Percentiles rank a stretch among this genome's conserved stretches.
Conservation (phyloP, 1,284 basidiomycete genomes). For the Serendipita sp. region DNA sequence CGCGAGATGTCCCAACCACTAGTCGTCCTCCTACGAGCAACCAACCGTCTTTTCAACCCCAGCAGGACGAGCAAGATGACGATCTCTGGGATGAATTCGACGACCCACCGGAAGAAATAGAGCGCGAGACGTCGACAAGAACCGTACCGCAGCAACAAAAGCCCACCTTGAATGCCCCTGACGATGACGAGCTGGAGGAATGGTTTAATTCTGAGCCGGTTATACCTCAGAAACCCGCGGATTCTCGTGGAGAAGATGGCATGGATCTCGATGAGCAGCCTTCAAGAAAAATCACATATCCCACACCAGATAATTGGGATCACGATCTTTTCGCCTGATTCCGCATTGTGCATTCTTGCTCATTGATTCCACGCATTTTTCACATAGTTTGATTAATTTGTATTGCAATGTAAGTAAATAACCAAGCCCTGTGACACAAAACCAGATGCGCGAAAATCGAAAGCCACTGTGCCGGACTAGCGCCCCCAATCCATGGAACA, state of each 20-base stretch:
- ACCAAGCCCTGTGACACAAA: background rate
- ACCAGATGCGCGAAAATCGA: background rate
- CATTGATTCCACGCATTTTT: background rate
- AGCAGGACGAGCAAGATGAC: background rate
- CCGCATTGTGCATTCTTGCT: background rate
- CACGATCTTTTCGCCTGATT: background rate
- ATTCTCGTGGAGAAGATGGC: background rate
- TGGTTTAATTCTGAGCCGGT: background rate
- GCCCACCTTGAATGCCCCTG: background rate
- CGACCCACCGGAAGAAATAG: background rate
- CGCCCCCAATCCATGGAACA: background rate
- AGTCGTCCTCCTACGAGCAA: background rate
- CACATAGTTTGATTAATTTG: background rate
- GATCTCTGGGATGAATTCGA: background rate
- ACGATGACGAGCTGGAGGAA: slow-evolving; percentile 2
- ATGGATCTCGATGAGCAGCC: background rate
- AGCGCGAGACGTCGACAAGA: background rate
- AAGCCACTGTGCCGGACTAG: background rate
- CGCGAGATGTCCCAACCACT: background rate
- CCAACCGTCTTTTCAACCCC: background rate
- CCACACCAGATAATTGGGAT: slow-evolving; percentile 4
- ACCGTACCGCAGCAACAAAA: background rate
- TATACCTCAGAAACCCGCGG: too few species aligned
- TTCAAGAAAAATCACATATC: background rate
- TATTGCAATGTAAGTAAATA: slow-evolving; percentile 3